These are phyloP conservation scores for Metschnikowia anglica DNA, from an alignment of 805 yeast species.

Conservation along the genomic window DNA sequence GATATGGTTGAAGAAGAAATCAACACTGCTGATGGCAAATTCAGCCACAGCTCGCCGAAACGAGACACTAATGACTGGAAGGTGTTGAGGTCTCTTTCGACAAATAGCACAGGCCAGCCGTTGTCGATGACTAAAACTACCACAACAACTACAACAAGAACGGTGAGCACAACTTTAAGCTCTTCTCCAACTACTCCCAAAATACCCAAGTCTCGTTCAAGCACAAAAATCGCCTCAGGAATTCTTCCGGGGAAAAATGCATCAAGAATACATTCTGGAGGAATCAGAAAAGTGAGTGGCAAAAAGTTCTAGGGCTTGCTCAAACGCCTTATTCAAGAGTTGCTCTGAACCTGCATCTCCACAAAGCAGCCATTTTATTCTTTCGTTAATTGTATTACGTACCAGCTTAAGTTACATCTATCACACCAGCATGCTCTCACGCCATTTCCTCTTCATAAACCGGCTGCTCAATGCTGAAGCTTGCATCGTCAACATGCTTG, in stretches of 20 bases:
- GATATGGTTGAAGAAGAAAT: slow-evolving; percentile 18
- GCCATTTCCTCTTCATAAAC: slow-evolving; percentile 8
- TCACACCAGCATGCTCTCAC: not conserved
- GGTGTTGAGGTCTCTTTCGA: slow-evolving; percentile 39
- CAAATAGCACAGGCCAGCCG: slow-evolving; percentile 33
- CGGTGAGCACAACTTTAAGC: slow-evolving; percentile 43
- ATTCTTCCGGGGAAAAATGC: slow-evolving; percentile 19
- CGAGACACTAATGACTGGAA: slow-evolving; percentile 36
- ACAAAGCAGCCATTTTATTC: not conserved
- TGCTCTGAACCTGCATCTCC: not conserved
- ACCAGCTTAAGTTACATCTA: not conserved
- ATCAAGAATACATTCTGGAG: slow-evolving; percentile 19
- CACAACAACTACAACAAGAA: slow-evolving; percentile 50
- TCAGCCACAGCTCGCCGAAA: slow-evolving; percentile 25
- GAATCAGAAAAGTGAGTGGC: slow-evolving; percentile 22
- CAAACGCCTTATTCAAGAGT: too few relatives aligned
- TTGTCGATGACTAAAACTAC: slow-evolving; percentile 42
- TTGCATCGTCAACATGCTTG: slow-evolving; percentile 35
- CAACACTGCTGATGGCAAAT: slow-evolving; percentile 18
- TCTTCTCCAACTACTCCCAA: slow-evolving; percentile 35
- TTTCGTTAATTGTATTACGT: slow-evolving; percentile 9
- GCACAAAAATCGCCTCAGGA: slow-evolving; percentile 17
- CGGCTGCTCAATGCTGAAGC: slow-evolving; percentile 27
- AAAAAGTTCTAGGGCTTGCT: slow-evolving; percentile 9
- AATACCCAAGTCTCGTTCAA: slow-evolving; percentile 18